A percentile compares a stretch with the other conserved stretches of the same genome.
Evolutionary conservation across 768 basidiomycete species (phyloP).

Genomic region (Mycena latifolia): DNA sequence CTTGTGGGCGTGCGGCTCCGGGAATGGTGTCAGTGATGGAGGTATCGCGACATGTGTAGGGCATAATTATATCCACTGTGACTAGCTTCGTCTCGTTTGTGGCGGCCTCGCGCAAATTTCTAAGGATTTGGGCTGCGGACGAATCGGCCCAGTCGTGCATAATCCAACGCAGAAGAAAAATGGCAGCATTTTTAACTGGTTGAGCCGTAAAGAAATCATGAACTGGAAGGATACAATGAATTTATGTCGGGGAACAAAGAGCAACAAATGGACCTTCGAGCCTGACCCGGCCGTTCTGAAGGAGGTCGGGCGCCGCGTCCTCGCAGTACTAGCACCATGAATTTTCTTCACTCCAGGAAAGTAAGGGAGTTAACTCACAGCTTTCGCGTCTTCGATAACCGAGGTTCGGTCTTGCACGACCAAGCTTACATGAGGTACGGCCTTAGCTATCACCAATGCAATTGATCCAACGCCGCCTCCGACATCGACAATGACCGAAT

Average conservation of each 20-base stretch:
- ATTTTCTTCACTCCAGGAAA: too few relatives aligned
- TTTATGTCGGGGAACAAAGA: too few relatives aligned
- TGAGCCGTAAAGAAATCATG: conserved; percentile 35
- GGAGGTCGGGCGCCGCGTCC: conserved; percentile 34
- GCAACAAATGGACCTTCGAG: conserved; percentile 35
- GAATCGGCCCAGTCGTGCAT: conserved; percentile 68
- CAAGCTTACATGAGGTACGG: conserved; percentile 16
- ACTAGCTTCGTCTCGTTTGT: conserved; percentile 37
- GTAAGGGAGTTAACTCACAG: conserved; percentile 11
- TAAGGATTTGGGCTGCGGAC: conserved; percentile 52
- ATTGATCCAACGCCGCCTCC: conserved; percentile 34
- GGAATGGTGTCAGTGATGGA: conserved; percentile 1
- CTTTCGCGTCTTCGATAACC: conserved; percentile 30
- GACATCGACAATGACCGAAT: conserved; percentile 30
- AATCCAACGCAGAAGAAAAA: conserved; percentile 54
- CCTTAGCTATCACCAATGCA: conserved; percentile 22
- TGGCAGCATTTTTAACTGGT: conserved; percentile 52
- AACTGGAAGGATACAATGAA: background rate
- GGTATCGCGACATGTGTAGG: conserved; percentile 16
- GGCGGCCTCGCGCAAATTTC: conserved; percentile 55
- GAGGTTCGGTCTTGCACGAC: conserved; percentile 32
- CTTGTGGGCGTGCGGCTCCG: conserved; percentile 10
- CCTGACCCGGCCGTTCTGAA: conserved; percentile 36
- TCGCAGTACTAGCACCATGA: conserved; percentile 23
- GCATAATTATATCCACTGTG: conserved; percentile 30